These are phyloP conservation scores for Mycena albidolilacea DNA, from an alignment of 768 basidiomycete species.

Conservation along the genomic window DNA sequence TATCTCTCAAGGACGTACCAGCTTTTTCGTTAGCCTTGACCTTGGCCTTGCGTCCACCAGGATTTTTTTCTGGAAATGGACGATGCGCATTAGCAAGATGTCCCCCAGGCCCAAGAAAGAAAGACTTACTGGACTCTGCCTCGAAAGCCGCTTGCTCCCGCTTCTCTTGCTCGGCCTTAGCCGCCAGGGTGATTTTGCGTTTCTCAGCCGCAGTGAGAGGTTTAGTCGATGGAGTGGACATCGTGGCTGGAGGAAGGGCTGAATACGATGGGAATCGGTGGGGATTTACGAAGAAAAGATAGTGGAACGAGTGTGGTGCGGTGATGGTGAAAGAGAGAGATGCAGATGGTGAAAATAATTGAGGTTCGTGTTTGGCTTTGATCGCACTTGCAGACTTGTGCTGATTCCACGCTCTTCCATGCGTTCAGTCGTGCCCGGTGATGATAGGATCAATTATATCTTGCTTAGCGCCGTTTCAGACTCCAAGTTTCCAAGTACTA, in stretches of 20 bases:
- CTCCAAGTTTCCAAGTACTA: background rate
- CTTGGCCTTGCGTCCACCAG: constrained; percentile 7
- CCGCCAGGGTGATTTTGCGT: constrained; percentile 11
- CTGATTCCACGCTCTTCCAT: constrained; percentile 3
- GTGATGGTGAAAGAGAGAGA: background rate
- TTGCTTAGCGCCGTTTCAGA: background rate
- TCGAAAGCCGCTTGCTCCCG: constrained; percentile 6
- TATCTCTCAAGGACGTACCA: background rate
- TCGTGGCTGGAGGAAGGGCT: background rate
- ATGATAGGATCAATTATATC: constrained; percentile 5
- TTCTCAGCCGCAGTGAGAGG: constrained; percentile 1
- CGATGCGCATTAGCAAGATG: background rate
- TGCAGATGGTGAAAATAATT: background rate
- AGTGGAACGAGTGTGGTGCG: background rate
- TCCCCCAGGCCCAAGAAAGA: background rate
- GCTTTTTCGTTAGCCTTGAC: background rate
- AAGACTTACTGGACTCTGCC: background rate
- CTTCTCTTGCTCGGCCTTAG: background rate
- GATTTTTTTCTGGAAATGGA: background rate
- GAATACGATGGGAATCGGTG: background rate
- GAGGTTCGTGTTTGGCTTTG: constrained; percentile 1
- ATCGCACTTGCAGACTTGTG: background rate
- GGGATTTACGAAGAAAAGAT: background rate
- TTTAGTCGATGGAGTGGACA: background rate
- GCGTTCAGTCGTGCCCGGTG: background rate